Conservation (phyloP, 2,329 filamentous ascomycete genomes). For the Juglanconis sp. region DNA sequence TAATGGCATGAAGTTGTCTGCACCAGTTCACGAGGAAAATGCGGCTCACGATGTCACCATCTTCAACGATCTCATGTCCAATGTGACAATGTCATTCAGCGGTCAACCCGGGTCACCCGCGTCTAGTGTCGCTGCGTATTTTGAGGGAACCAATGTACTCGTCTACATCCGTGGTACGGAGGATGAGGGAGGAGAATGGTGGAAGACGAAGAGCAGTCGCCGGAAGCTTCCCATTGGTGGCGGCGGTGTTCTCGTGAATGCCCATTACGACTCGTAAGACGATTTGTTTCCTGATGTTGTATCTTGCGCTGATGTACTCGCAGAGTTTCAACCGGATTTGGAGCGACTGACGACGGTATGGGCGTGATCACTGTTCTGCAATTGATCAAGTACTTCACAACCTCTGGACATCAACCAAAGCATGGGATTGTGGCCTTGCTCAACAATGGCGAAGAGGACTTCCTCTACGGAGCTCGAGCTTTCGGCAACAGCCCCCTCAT, state of each 20-base stretch:
- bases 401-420: slow-evolving; percentile 66
- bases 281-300: neutral
- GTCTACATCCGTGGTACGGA: slow-evolving; percentile 83
- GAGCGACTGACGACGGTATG: slow-evolving; percentile 91
- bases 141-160: slow-evolving; percentile 88
- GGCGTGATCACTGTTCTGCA: slow-evolving; percentile 85
- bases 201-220: slow-evolving; percentile 46
- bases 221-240: slow-evolving; percentile 51
- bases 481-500: slow-evolving; percentile 82
- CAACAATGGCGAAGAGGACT: slow-evolving; percentile 97
- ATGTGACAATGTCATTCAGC: slow-evolving; percentile 56
- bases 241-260: slow-evolving; percentile 86
- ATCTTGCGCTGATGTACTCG: slow-evolving; percentile 1
- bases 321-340: slow-evolving; percentile 79
- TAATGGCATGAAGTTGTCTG: neutral
- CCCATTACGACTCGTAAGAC: slow-evolving; percentile 76
- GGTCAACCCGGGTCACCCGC: slow-evolving; percentile 41
- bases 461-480: slow-evolving; percentile 78
- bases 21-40: neutral
- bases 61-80: slow-evolving; percentile 76
- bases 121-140: slow-evolving; percentile 61
- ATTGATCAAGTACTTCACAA: slow-evolving; percentile 81
- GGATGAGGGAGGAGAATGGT: slow-evolving; percentile 72
- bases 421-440: slow-evolving; percentile 80
- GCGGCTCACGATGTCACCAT: slow-evolving; percentile 53